Base-by-base conservation (phyloP, 108 stramenopile genomes). In the Cyclotella sp. region DNA sequence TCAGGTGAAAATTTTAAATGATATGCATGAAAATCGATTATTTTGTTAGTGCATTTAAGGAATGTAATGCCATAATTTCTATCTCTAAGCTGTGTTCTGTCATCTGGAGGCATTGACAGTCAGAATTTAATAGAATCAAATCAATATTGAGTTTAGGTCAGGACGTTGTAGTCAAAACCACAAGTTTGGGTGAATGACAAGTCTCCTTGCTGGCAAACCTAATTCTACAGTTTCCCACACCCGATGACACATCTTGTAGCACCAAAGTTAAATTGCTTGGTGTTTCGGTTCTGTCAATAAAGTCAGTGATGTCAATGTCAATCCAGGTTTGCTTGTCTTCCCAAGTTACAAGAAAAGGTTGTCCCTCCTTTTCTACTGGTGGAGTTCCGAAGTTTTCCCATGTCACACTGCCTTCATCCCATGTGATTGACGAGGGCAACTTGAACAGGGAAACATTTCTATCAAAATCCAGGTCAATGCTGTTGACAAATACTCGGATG, bases 161-260 rank as follows among this genome's bases (percentile, higher is more conserved):
- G 18, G 34, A 34, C 34, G 34, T 34, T 6, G 2, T 34, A 57
- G 59, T 72, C 27, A 61, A 22, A 22, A 61, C 30, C 21, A 60
- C 59, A 30, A 71, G 42, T 54, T 72, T 72, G 15, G 71, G 59
- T 18, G 71, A 72, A 60, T 72, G 40, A 46, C 71, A 72, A 46
- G 71, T 72, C 15, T 61, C 71, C 7, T 59, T 57, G 29, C 71
- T 72, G 21, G 58, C 71, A 61, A 72, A 72, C 42, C 13, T 13
- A 30, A 39, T 44, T 46, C 46, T 72, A 45, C 57, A n/a, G 0
- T 65, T 21, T 30, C n/a, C 51, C 0, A 22, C 68, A 18, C 26
- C 34, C 3, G 24, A 27, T 30, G 71, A 72, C 10, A 22, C 46
- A 46, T 61, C 44, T 29, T 57, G 34, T 14, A 72, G 40, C 42